Conservation (phyloP, 2,329 filamentous ascomycete genomes). For the Ascochyta koolunga region DNA sequence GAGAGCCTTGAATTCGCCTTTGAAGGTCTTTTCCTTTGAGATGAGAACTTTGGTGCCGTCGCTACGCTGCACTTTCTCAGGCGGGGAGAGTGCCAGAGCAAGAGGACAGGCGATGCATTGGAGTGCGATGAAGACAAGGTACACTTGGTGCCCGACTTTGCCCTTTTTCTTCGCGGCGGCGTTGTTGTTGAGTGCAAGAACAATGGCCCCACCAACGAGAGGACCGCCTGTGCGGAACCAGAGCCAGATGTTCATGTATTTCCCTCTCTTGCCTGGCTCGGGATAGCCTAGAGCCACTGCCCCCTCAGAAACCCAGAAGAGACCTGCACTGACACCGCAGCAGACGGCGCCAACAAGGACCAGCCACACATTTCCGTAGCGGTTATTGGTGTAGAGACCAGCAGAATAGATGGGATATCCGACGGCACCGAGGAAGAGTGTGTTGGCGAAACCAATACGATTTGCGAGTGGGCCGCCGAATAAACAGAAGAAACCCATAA, state of each 20-base stretch:
- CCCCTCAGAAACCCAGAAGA: slow-evolving; percentile 60
- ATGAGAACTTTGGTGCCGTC: slow-evolving; percentile 52
- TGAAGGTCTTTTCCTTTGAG: slow-evolving; percentile 46
- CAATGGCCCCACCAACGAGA: slow-evolving; percentile 55
- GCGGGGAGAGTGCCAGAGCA: slow-evolving; percentile 49
- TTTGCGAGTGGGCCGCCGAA: slow-evolving; percentile 58
- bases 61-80: slow-evolving; percentile 51
- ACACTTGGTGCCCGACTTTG: slow-evolving; percentile 47
- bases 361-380: slow-evolving; percentile 60
- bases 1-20: slow-evolving; percentile 49
- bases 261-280: slow-evolving; percentile 55
- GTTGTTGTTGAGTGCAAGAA: slow-evolving; percentile 53
- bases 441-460: slow-evolving; percentile 56
- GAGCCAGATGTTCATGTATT: slow-evolving; percentile 57
- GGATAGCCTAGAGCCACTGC: slow-evolving; percentile 59
- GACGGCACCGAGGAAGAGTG: slow-evolving; percentile 53
- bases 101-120: slow-evolving; percentile 48
- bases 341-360: slow-evolving; percentile 57
- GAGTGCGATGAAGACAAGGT: slow-evolving; percentile 53
- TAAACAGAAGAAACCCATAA: slow-evolving; percentile 56
- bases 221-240: slow-evolving; percentile 60
- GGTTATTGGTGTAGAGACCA: slow-evolving; percentile 56
- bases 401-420: slow-evolving; percentile 57
- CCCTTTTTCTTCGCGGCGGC: slow-evolving; percentile 37
- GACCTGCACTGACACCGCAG: slow-evolving; percentile 57